These are phyloP conservation scores for Sporormia fimetaria DNA, from an alignment of 495 filamentous ascomycete genomes.

Conservation along the genomic window DNA sequence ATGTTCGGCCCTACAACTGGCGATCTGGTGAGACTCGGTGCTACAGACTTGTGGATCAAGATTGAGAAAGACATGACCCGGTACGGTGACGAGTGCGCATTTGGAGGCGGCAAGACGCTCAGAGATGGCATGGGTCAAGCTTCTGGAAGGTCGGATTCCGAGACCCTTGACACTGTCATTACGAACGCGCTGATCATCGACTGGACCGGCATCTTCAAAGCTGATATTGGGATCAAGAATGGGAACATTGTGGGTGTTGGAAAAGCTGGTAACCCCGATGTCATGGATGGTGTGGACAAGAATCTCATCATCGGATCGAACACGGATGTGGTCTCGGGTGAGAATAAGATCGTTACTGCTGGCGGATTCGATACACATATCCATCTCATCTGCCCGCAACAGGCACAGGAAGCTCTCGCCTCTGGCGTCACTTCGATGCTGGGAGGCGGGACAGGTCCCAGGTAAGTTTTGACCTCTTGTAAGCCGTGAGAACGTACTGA, in stretches of 20 bases:
- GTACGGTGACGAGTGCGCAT: conserved; percentile 91
- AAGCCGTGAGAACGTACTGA: conserved; percentile 10
- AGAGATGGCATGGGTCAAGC: conserved; percentile 96
- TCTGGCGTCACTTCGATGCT: conserved; percentile 88
- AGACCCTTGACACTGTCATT: conserved; percentile 76
- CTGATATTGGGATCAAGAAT: conserved; percentile 88
- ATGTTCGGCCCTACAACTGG: conserved; percentile 94
- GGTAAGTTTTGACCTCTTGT: conserved; percentile 32
- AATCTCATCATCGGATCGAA: conserved; percentile 77
- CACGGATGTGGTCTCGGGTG: conserved; percentile 92
- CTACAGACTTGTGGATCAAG: conserved; percentile 82
- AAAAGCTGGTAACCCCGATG: conserved; percentile 92
- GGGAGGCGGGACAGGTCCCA: conserved; percentile 87
- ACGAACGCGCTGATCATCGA: conserved; percentile 90
- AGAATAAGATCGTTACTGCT: conserved; percentile 85
- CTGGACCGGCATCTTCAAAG: conserved; percentile 90
- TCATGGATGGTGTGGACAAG: conserved; percentile 79
- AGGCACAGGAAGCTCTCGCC: conserved; percentile 73
- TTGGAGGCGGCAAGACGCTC: conserved; percentile 90
- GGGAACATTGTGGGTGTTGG: conserved; percentile 85
- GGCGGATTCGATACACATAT: conserved; percentile 91
- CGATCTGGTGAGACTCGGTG: conserved; percentile 68
- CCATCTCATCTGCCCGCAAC: conserved; percentile 95
- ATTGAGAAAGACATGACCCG: conserved; percentile 78
- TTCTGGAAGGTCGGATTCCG: conserved; percentile 54